phyloP scores from a whole-genome alignment of 2,329 filamentous ascomycete genomes.

The Botrytis byssoidea region DNA sequence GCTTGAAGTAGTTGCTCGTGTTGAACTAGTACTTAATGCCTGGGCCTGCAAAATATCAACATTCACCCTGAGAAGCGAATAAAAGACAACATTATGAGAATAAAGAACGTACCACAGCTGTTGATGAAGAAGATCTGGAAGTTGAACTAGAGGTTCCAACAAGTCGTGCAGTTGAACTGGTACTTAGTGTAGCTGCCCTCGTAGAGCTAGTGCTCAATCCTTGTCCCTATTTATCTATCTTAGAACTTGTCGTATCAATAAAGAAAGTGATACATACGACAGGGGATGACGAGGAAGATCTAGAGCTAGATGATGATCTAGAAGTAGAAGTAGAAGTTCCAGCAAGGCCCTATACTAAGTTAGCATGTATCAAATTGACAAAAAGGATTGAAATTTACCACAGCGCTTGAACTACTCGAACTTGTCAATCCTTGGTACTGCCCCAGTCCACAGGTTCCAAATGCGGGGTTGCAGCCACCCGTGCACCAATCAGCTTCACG shows the following conservation, averaged over 20 bases:
- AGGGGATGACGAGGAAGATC: background rate
- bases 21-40: background rate
- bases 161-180: background rate
- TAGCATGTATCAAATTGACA: background rate
- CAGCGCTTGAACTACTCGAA: background rate
- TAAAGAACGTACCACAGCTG: background rate
- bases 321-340: background rate
- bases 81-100: background rate
- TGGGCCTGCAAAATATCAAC: background rate
- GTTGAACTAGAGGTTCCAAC: background rate
- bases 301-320: background rate
- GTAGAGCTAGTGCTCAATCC: background rate
- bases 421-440: background rate
- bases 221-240: background rate
- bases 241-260: background rate
- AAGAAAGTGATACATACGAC: background rate
- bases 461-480: background rate
- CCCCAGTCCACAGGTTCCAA: background rate
- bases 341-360: background rate
- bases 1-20: background rate
- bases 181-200: background rate
- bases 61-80: background rate
- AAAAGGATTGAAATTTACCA: background rate
- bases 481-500: background rate
- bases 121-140: slow-evolving; percentile 2